These are phyloP conservation scores for Candida peoriensis DNA, from an alignment of 805 yeast genomes.

Conservation along the genomic window DNA sequence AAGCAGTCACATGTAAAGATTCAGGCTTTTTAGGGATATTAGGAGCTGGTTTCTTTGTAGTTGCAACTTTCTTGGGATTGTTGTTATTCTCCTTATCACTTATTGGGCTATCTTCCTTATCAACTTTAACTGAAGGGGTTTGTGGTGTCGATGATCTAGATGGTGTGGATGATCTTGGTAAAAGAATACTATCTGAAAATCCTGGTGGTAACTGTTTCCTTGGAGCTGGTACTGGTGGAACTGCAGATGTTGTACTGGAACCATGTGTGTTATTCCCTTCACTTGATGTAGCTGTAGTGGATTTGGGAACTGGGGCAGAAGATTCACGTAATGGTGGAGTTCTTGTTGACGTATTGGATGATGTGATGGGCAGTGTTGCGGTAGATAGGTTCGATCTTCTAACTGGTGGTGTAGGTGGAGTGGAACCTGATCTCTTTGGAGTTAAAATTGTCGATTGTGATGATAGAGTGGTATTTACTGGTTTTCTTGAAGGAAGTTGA, in stretches of 20 bases:
- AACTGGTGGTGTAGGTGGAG: constrained; percentile 11
- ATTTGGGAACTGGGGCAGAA: constrained; percentile 2
- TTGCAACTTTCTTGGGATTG: too few species aligned
- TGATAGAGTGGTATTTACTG: not conserved
- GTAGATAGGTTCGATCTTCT: too few species aligned
- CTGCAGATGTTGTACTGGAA: constrained; percentile 3
- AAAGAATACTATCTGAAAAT: constrained; percentile 26
- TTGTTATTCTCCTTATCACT: too few species aligned
- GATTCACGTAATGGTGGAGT: constrained; percentile 14
- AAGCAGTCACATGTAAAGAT: too few species aligned
- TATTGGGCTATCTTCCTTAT: too few species aligned
- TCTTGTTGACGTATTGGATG: constrained; percentile 1
- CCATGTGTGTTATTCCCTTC: too few species aligned
- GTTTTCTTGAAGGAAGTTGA: constrained; percentile 13
- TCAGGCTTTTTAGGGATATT: constrained; percentile 17
- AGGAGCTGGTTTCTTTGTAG: constrained; percentile 15
- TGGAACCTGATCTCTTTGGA: constrained; percentile 17
- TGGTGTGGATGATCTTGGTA: constrained; percentile 27
- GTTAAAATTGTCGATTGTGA: constrained; percentile 11
- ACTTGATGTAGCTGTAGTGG: constrained; percentile 1
- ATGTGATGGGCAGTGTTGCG: too few species aligned
- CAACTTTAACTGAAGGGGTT: constrained; percentile 10
- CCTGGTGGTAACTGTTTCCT: constrained; percentile 35
- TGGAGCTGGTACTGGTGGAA: constrained; percentile 28
- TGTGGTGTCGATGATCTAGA: constrained; percentile 18